Percentiles rank a stretch among this genome's conserved stretches.
Conservation (phyloP, 306 rosid species). For the Inga laurina region DNA sequence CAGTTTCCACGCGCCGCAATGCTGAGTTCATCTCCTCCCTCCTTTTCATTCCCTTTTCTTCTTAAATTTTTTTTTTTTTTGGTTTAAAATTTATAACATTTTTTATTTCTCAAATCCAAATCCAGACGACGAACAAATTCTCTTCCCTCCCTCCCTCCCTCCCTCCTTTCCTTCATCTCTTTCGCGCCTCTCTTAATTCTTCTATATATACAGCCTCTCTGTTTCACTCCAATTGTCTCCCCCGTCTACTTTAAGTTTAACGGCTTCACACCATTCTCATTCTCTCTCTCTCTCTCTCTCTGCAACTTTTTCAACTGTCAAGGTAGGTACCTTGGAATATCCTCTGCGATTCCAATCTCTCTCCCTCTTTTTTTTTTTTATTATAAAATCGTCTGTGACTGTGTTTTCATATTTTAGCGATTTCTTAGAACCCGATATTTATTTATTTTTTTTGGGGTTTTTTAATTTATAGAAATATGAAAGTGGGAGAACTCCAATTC, state of each 20-base stretch:
- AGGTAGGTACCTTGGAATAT: conserved; percentile 44
- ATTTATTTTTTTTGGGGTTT: background rate
- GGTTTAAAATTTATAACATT: no score
- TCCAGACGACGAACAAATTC: background rate
- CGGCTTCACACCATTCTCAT: background rate
- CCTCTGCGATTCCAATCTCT: conserved; percentile 43
- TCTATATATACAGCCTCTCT: conserved; percentile 7
- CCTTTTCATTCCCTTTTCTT: background rate
- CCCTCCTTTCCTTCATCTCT: background rate
- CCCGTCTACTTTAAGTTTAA: background rate
- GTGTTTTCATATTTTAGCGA: background rate
- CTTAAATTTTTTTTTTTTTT: background rate
- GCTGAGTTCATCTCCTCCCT: background rate
- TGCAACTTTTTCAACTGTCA: conserved; percentile 15
- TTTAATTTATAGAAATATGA: conserved; percentile 51
- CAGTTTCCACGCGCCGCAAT: conserved; percentile 22
- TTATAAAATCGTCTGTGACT: background rate
- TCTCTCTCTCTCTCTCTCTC: background rate
- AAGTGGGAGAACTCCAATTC: conserved; percentile 43
- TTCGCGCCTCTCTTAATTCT: background rate
- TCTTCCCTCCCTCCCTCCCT: background rate
- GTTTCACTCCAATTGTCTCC: background rate
- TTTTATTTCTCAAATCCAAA: background rate
- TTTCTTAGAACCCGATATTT: background rate
- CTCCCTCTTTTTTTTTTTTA: background rate